Percentiles rank a stretch among this genome's conserved stretches.
These are phyloP conservation scores for Adenanthera pavonina DNA, from an alignment of 306 rosid genomes.

Conservation along the genomic window DNA sequence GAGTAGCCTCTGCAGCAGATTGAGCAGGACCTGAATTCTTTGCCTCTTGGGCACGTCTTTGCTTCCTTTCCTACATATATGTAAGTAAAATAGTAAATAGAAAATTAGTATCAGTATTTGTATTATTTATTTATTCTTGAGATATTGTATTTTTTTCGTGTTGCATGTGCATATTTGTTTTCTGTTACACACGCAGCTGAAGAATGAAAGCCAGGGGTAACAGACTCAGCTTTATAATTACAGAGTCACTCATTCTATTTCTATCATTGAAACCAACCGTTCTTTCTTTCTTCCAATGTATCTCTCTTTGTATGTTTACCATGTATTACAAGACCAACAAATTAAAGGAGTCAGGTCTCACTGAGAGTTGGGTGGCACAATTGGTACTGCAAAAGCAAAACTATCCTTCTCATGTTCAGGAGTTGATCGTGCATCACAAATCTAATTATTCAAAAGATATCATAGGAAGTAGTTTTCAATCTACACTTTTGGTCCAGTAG, in stretches of 20 bases:
- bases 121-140: too few relatives aligned
- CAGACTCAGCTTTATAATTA: too few relatives aligned
- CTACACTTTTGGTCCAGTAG: neutral
- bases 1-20: constrained; percentile 74
- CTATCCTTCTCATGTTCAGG: neutral
- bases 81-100: too few relatives aligned
- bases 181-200: too few relatives aligned
- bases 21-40: constrained; percentile 66
- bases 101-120: too few relatives aligned
- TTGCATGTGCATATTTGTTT: too few relatives aligned
- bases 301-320: neutral
- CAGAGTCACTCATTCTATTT: too few relatives aligned
- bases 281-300: too few relatives aligned
- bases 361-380: constrained; percentile 12
- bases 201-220: too few relatives aligned
- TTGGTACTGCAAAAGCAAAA: constrained; percentile 11
- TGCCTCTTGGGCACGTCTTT: constrained; percentile 53
- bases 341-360: constrained; percentile 8
- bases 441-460: neutral
- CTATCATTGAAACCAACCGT: too few relatives aligned
- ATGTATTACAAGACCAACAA: constrained; percentile 21
- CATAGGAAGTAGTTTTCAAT: neutral
- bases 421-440: neutral
- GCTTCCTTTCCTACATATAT: constrained; percentile 53
- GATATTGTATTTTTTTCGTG: too few relatives aligned